phyloP scores from a whole-genome alignment of 1,139 yeast genomes.

The Schwanniomyces etchellsii region DNA sequence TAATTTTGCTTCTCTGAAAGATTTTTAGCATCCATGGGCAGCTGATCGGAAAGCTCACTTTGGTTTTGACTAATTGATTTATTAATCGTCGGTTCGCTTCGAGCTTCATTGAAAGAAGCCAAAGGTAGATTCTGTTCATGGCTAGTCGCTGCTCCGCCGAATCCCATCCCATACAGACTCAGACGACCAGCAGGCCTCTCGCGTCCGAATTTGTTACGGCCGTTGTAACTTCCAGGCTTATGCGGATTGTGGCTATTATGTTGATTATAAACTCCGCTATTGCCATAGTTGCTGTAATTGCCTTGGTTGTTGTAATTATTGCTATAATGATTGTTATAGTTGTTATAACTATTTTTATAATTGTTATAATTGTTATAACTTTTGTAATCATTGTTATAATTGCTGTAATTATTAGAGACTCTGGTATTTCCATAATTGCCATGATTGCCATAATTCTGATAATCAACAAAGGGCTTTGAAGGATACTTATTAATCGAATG shows the following conservation, averaged over 20 bases:
- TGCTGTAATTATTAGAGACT: constrained; percentile 5
- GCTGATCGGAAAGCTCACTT: no score
- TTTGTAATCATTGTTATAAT: constrained; percentile 1
- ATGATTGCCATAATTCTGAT: constrained; percentile 6
- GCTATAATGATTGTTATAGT: constrained; percentile 7
- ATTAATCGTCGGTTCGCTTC: no score
- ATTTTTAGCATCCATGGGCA: no score
- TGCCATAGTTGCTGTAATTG: constrained; percentile 10
- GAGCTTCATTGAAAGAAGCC: no score
- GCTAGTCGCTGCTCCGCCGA: no score
- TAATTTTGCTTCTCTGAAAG: no score
- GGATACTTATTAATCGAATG: constrained; percentile 9
- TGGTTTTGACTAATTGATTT: no score
- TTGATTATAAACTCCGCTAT: constrained; percentile 6
- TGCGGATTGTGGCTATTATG: constrained; percentile 8
- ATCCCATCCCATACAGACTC: no score
- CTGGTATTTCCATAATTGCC: constrained; percentile 7
- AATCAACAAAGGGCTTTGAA: constrained; percentile 6
- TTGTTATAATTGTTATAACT: constrained; percentile 5
- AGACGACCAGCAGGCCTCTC: no score
- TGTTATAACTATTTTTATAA: constrained; percentile 8
- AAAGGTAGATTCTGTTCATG: no score
- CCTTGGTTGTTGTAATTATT: constrained; percentile 9
- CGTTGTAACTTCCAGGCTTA: constrained; percentile 7
- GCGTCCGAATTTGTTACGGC: no score